These are phyloP conservation scores for Exserohilum rostratum DNA, from an alignment of 2,329 filamentous ascomycete genomes.

Conservation along the genomic window DNA sequence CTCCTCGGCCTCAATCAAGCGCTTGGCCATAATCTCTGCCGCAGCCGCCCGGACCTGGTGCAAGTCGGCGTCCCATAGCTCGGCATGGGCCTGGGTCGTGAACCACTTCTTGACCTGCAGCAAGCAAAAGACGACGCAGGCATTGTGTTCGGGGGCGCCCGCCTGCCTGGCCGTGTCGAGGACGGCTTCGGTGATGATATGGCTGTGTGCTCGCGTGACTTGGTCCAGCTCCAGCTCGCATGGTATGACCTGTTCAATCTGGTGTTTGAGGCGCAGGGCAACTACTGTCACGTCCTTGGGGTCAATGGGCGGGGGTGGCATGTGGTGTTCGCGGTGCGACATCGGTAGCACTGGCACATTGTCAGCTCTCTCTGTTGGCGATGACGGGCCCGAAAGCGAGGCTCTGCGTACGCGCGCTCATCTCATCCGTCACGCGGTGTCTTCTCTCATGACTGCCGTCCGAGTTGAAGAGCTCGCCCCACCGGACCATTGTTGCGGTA, in stretches of 20 bases:
- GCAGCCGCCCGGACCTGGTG: slow-evolving; percentile 79
- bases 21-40: slow-evolving; percentile 91
- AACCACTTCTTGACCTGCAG: slow-evolving; percentile 80
- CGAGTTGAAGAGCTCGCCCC: slow-evolving; percentile 46
- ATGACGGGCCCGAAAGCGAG: background rate
- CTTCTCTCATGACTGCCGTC: slow-evolving; percentile 49
- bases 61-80: slow-evolving; percentile 92
- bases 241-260: slow-evolving; percentile 86
- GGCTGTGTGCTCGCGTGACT: slow-evolving; percentile 81
- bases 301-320: slow-evolving; percentile 70
- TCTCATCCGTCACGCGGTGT: slow-evolving; percentile 51
- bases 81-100: slow-evolving; percentile 74
- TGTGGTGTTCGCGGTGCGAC: slow-evolving; percentile 59
- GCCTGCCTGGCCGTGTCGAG: slow-evolving; percentile 81
- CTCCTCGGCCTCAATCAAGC: slow-evolving; percentile 84
- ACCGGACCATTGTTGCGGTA: slow-evolving; percentile 45
- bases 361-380: slow-evolving; percentile 12
- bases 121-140: slow-evolving; percentile 84
- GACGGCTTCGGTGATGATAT: slow-evolving; percentile 81
- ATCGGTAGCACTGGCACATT: slow-evolving; percentile 66
- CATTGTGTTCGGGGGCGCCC: slow-evolving; percentile 73
- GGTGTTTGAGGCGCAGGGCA: slow-evolving; percentile 85
- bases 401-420: slow-evolving; percentile 44
- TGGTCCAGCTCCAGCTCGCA: slow-evolving; percentile 82
- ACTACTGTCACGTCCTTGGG: slow-evolving; percentile 85